Percentiles rank a stretch among this genome's conserved stretches.
These are phyloP conservation scores for Leccinum uliginosum DNA, from an alignment of 768 basidiomycete species.

Conservation along the genomic window DNA sequence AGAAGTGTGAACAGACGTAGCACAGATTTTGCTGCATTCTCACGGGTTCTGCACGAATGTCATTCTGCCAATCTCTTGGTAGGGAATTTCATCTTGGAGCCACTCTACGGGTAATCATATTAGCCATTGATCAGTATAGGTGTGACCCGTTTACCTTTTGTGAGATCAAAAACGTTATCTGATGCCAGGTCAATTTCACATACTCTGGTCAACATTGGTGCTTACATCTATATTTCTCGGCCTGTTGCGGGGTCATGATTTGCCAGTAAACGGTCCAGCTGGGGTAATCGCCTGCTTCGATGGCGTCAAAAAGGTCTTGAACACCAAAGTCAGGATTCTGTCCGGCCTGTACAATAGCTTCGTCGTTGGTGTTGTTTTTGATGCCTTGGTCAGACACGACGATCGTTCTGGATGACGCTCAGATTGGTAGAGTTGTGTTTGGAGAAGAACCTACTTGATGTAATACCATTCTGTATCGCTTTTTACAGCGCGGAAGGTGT, in stretches of 20 bases:
- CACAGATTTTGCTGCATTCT: conserved; percentile 6
- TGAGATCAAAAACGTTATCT: conserved; percentile 50
- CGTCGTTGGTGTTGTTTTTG: conserved; percentile 34
- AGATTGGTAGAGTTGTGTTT: neutral
- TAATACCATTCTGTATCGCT: conserved; percentile 48
- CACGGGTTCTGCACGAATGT: conserved; percentile 36
- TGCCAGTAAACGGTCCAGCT: conserved; percentile 58
- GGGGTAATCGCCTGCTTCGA: conserved; percentile 49
- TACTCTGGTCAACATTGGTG: neutral
- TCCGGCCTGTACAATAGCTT: conserved; percentile 36
- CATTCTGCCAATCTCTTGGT: conserved; percentile 35
- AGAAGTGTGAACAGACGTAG: neutral
- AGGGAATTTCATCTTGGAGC: conserved; percentile 32
- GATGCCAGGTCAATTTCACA: conserved; percentile 6
- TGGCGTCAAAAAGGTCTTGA: conserved; percentile 52
- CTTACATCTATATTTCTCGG: conserved; percentile 41
- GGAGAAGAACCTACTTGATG: conserved; percentile 40
- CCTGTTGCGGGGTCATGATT: conserved; percentile 47
- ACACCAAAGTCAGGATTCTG: conserved; percentile 49
- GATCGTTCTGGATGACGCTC: conserved; percentile 17
- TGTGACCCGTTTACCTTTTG: conserved; percentile 31
- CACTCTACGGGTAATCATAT: conserved; percentile 27
- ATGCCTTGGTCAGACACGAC: conserved; percentile 35
- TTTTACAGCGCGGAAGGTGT: conserved; percentile 45
- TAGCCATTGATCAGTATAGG: neutral